These are phyloP conservation scores for Mycena pura DNA, from an alignment of 768 basidiomycete genomes.

Conservation along the genomic window DNA sequence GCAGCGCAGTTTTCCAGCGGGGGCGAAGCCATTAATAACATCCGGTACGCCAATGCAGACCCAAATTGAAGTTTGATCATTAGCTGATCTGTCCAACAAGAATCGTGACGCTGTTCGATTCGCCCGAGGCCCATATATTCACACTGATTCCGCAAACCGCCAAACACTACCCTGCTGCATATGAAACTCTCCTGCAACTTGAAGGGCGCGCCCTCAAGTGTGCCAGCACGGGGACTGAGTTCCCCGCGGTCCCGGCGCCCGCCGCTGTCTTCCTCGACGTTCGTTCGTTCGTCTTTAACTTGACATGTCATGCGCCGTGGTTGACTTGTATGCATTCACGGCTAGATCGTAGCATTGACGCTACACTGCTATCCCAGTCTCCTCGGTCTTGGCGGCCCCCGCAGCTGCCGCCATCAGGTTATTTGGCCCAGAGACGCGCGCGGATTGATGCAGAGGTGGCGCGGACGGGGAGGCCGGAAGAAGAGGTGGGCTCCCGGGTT, in stretches of 20 bases:
- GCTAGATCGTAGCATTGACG: neutral
- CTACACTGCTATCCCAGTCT: neutral
- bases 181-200: neutral
- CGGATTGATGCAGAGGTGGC: neutral
- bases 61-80: neutral
- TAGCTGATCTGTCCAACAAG: too few species aligned
- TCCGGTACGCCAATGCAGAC: neutral
- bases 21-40: neutral
- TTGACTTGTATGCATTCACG: neutral
- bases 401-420: neutral
- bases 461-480: neutral
- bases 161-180: neutral
- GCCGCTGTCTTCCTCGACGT: neutral
- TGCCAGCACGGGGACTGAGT: slow-evolving; percentile 2
- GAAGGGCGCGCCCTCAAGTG: neutral
- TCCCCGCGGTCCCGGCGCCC: neutral
- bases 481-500: slow-evolving; percentile 1
- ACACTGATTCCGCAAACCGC: neutral
- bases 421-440: neutral
- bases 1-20: neutral
- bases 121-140: neutral
- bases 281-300: neutral
- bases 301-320: too few species aligned
- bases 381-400: neutral
- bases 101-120: neutral